phyloP scores from a whole-genome alignment of 495 filamentous ascomycete species.

The Penicillium odoratum region DNA sequence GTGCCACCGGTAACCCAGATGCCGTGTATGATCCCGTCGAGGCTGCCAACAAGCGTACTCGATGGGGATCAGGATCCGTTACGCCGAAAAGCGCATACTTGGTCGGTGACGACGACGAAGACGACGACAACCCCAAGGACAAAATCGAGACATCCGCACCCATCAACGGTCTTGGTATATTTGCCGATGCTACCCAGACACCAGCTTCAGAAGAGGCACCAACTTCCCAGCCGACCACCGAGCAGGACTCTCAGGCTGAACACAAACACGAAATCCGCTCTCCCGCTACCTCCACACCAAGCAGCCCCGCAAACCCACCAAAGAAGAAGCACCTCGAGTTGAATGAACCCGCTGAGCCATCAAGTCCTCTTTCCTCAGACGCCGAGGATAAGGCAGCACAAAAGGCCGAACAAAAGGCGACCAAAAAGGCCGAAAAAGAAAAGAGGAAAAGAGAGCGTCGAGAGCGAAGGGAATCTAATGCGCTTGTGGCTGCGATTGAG shows the following conservation, averaged over 20 bases:
- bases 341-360: not conserved
- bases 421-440: slow-evolving; percentile 11
- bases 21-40: slow-evolving; percentile 26
- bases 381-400: not conserved
- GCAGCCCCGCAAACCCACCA: not conserved
- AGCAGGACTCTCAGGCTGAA: not conserved
- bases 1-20: slow-evolving; percentile 25
- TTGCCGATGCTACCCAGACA: not conserved
- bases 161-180: not conserved
- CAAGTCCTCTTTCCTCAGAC: not conserved
- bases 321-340: not conserved
- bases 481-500: not conserved
- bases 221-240: not conserved
- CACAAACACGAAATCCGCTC: not conserved
- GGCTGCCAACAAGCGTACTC: slow-evolving; percentile 9
- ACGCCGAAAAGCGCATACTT: slow-evolving; percentile 25
- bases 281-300: not conserved
- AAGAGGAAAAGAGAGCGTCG: slow-evolving; percentile 14
- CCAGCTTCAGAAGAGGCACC: not conserved
- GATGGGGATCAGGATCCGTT: not conserved
- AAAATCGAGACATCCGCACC: not conserved
- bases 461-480: not conserved
- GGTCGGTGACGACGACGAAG: slow-evolving; percentile 25
- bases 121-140: slow-evolving; percentile 3
- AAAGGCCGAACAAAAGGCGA: not conserved